Base-by-base conservation (phyloP, 1,139 yeast genomes). In the Taiozyma sp. region DNA sequence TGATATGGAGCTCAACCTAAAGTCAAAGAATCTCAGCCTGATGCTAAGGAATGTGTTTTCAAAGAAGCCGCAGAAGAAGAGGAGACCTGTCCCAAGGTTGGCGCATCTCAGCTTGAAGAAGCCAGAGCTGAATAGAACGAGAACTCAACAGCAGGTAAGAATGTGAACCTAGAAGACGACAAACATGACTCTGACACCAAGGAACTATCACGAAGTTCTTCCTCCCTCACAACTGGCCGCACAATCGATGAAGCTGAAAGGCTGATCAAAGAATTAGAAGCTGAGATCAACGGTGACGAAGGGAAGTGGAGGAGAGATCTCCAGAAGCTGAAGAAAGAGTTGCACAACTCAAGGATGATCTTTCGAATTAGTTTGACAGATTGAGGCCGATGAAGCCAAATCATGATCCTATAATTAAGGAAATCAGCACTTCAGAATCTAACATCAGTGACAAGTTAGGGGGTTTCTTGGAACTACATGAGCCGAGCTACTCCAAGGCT, bases 231-330 rank as follows among this genome's bases (percentile, higher is more conserved):
- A 10, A 40, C 47, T 12, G 58, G 49, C 50, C 46, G 16, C 29
- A 46, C 50, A 9, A 56, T 54, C 42, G 62, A 57, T 40, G 59
- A 55, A 36, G 48, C 63, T 3, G 63, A 61, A 43, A 52, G 54
- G n/a, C 45, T 61, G 41, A 59, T 59, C 43, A 44, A 47, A 16
- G 60, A 58, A 43, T 48, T 59, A 27, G 65, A 62, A 41, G 47
- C 54, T 27, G 61, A 55, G 39, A 51, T 54, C 28, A 54, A 53
- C 22, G 48, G 19, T 4, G 43, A 38, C 34, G 50, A 48, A 34
- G 50, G 4, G 13, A 24, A 12, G 23, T 36, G 44, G 49, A 48
- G 34, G 46, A 32, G 19, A 44, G 47, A 24, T 49, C 46, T 24
- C 36, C 28, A 8, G 46, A 52, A 36, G 52, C 51, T 30, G 52